Conservation (phyloP, 768 basidiomycete genomes). For the Dacryopinax primogenitus region DNA sequence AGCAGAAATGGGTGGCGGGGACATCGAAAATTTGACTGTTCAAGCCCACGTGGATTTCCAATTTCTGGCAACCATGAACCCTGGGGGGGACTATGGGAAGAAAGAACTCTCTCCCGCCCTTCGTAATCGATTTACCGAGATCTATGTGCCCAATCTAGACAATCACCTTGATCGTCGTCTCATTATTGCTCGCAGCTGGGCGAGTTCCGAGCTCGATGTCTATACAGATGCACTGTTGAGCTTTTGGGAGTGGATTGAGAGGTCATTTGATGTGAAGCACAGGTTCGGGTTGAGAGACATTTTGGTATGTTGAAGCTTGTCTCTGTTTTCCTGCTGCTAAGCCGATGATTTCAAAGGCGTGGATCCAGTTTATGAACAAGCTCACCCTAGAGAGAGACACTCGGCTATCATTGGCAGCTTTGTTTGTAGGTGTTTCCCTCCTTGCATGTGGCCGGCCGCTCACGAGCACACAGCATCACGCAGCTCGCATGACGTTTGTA, state of each 20-base stretch:
- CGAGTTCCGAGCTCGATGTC: conserved; percentile 35
- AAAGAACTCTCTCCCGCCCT: conserved; percentile 95
- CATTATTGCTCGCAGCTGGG: conserved; percentile 66
- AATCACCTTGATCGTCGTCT: conserved; percentile 57
- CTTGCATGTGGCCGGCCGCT: conserved; percentile 13
- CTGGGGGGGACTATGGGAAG: conserved; percentile 97
- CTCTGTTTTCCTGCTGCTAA: not conserved
- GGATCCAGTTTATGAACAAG: conserved; percentile 79
- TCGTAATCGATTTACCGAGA: conserved; percentile 95
- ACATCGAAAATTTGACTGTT: conserved; percentile 53
- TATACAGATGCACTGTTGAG: conserved; percentile 56
- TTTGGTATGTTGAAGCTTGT: conserved; percentile 39
- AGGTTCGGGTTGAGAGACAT: conserved; percentile 76
- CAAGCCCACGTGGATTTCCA: conserved; percentile 60
- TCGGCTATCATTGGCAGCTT: conserved; percentile 33
- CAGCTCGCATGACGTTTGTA: conserved; percentile 80
- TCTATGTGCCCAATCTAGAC: conserved; percentile 88
- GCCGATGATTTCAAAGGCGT: conserved; percentile 45
- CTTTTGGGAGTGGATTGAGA: conserved; percentile 70
- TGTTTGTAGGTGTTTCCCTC: conserved; percentile 49
- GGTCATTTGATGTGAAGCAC: conserved; percentile 45
- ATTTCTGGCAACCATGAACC: conserved; percentile 96
- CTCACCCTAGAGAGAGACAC: conserved; percentile 26
- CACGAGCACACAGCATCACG: conserved; percentile 54
- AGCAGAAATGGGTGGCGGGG: conserved; percentile 78